Evolutionary conservation across 2,329 filamentous ascomycete species (phyloP).

Genomic region (Dothistroma pini): DNA sequence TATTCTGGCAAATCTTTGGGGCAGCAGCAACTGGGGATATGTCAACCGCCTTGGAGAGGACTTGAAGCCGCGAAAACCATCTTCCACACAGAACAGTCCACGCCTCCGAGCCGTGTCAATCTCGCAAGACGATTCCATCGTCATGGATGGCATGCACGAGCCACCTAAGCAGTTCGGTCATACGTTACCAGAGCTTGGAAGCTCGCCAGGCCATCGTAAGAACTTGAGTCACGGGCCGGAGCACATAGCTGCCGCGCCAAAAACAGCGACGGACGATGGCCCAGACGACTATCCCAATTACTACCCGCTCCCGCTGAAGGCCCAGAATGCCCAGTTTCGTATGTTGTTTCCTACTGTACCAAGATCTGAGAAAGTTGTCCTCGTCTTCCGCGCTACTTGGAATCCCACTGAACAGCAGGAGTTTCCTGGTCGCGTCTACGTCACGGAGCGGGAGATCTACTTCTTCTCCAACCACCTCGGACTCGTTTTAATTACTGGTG

Average conservation of each 20-base stretch:
- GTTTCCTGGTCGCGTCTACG: conserved; percentile 80
- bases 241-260: conserved; percentile 12
- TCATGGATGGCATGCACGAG: conserved; percentile 31
- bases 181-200: conserved; percentile 4
- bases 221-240: conserved; percentile 28
- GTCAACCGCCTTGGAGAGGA: conserved; percentile 60
- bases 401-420: conserved; percentile 70
- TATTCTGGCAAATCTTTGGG: conserved; percentile 91
- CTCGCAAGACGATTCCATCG: conserved; percentile 31
- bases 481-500: conserved; percentile 75
- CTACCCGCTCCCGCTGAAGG: conserved; percentile 69
- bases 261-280: conserved; percentile 15
- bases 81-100: conserved; percentile 16
- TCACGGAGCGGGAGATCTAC: conserved; percentile 83
- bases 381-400: conserved; percentile 94
- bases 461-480: conserved; percentile 97
- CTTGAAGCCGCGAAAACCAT: conserved; percentile 32
- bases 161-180: conserved; percentile 11
- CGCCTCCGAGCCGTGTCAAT: conserved; percentile 14
- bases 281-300: conserved; percentile 63
- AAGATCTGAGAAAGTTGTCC: conserved; percentile 73
- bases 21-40: conserved; percentile 76
- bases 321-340: conserved; percentile 90
- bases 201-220: conserved; percentile 28
- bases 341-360: conserved; percentile 82